Conservation (phyloP, 2,329 filamentous ascomycete species). For the Trichoderma sp. region DNA sequence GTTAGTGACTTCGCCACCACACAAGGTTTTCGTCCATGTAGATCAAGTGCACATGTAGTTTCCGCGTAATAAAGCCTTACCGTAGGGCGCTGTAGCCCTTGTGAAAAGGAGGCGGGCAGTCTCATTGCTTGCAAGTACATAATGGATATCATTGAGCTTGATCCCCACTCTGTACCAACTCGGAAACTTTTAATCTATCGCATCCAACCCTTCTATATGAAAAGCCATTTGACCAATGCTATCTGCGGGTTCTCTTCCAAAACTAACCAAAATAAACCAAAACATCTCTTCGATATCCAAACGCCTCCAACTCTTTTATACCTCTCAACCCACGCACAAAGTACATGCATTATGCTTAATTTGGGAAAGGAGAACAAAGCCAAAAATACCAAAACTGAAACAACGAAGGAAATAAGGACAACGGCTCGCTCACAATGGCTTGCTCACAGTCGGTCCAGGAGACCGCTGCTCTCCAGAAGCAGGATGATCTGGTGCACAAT, state of each 20-base stretch:
- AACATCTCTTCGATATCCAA: not conserved
- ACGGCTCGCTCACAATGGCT: not conserved
- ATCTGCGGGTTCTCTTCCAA: not conserved
- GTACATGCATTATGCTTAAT: not conserved
- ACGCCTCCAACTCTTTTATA: constrained; percentile 5
- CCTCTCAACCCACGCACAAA: not conserved
- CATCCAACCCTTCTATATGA: not conserved
- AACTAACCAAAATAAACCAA: too few relatives aligned
- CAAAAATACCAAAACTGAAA: not conserved
- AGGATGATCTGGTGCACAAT: constrained; percentile 97
- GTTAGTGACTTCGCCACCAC: too few relatives aligned
- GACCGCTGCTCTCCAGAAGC: constrained; percentile 81
- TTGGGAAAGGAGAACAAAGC: not conserved
- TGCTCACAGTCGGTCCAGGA: constrained; percentile 67
- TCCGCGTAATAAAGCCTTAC: not conserved
- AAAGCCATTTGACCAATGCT: not conserved
- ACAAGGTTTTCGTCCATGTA: too few relatives aligned
- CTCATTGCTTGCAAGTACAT: not conserved
- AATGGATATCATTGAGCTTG: not conserved
- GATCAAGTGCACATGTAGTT: not conserved
- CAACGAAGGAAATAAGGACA: not conserved
- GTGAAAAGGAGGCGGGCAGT: not conserved
- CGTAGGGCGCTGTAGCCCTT: not conserved
- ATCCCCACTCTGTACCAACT: not conserved
- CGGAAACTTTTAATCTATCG: not conserved